These are phyloP conservation scores for Trametes maxima DNA, from an alignment of 768 basidiomycete species.

Conservation along the genomic window DNA sequence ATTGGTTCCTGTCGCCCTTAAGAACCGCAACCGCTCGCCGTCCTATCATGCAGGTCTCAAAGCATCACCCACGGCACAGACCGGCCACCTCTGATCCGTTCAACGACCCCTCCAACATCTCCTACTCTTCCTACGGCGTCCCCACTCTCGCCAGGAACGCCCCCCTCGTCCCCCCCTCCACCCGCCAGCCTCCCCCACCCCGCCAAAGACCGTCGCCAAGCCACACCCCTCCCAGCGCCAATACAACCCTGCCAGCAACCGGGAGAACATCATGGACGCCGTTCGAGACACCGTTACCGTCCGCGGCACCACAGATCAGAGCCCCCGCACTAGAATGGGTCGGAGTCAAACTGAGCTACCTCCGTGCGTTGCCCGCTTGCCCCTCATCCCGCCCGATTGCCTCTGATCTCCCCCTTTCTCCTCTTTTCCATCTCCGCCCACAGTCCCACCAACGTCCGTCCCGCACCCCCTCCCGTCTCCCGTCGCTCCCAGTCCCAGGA, in stretches of 20 bases:
- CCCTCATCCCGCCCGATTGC: conserved; percentile 17
- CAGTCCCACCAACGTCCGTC: conserved; percentile 28
- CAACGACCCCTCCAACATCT: conserved; percentile 32
- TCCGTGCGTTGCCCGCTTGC: conserved; percentile 41
- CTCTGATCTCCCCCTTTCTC: conserved; percentile 13
- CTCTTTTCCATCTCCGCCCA: conserved; percentile 13
- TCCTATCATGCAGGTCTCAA: conserved; percentile 33
- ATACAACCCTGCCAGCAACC: conserved; percentile 29
- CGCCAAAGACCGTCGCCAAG: conserved; percentile 40
- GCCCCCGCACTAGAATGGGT: conserved; percentile 50
- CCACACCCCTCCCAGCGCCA: conserved; percentile 35
- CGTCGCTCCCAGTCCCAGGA: conserved; percentile 56
- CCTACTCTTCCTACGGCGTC: conserved; percentile 36
- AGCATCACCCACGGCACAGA: conserved; percentile 31
- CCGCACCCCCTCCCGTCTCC: conserved; percentile 28
- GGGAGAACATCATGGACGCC: conserved; percentile 59
- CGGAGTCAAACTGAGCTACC: conserved; percentile 57
- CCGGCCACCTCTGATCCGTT: conserved; percentile 33
- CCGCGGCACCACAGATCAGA: conserved; percentile 44
- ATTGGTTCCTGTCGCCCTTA: conserved; percentile 18
- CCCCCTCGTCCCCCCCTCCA: conserved; percentile 6
- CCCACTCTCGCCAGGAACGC: conserved; percentile 34
- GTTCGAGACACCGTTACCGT: conserved; percentile 71
- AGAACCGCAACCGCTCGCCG: conserved; percentile 5
- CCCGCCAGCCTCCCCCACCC: conserved; percentile 34